Percentiles rank a stretch among this genome's conserved stretches.
Evolutionary conservation across 768 basidiomycete genomes (phyloP).

Genomic region (Leccinum disarticulatum): DNA sequence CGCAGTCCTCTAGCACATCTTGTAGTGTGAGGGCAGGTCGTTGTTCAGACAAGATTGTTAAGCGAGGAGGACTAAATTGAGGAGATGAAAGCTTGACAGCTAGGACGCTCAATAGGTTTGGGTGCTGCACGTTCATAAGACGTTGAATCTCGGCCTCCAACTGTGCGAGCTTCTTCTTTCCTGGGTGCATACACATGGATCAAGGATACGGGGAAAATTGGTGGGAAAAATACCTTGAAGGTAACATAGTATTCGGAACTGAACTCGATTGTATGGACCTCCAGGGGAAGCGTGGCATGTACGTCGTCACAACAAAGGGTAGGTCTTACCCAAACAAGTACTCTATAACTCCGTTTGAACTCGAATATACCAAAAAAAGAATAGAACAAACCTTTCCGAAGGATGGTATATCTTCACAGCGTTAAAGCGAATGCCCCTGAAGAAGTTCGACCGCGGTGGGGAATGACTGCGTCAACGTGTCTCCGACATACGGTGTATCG

Average conservation of each 20-base stretch:
- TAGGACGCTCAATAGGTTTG: constrained; percentile 64
- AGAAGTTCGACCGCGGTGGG: constrained; percentile 46
- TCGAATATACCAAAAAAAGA: neutral
- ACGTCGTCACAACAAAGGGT: constrained; percentile 70
- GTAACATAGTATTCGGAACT: constrained; percentile 64
- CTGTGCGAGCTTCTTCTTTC: constrained; percentile 67
- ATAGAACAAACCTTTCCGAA: constrained; percentile 48
- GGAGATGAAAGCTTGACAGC: constrained; percentile 64
- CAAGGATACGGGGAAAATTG: neutral
- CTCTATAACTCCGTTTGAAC: constrained; percentile 37
- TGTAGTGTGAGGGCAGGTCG: constrained; percentile 62
- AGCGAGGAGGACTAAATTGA: constrained; percentile 48
- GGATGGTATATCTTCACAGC: constrained; percentile 74
- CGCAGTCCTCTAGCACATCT: constrained; percentile 76
- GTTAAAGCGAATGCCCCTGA: constrained; percentile 58
- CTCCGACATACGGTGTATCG: constrained; percentile 51
- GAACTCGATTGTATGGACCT: constrained; percentile 67
- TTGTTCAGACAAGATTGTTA: constrained; percentile 73
- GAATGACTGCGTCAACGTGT: constrained; percentile 64
- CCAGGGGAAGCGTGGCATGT: constrained; percentile 56
- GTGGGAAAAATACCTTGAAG: constrained; percentile 47
- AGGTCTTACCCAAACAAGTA: constrained; percentile 57
- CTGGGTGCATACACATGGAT: constrained; percentile 26
- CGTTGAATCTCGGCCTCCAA: constrained; percentile 66
- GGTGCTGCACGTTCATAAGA: constrained; percentile 59